These are phyloP conservation scores for Westerdykella aurantiaca DNA, from an alignment of 2,329 filamentous ascomycete species.

Conservation along the genomic window DNA sequence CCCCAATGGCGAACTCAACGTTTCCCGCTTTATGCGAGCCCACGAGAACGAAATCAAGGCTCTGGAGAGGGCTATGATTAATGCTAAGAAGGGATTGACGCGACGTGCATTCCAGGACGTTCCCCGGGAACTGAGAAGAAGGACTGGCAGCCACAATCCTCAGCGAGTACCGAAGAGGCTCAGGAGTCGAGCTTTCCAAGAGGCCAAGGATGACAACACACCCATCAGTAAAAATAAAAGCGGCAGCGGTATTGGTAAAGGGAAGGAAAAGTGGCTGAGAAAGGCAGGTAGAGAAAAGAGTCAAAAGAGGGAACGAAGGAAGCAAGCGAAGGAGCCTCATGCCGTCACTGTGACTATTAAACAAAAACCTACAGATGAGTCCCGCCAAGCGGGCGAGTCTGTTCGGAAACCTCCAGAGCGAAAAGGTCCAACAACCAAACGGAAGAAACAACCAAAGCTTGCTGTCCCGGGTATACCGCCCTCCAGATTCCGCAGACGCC, in stretches of 20 bases:
- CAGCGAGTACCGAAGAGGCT: slow-evolving; percentile 80
- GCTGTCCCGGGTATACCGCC: slow-evolving; percentile 58
- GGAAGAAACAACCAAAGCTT: slow-evolving; percentile 62
- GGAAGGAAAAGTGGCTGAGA: slow-evolving; percentile 50
- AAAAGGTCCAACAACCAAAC: slow-evolving; percentile 51
- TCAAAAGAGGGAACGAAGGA: slow-evolving; percentile 52
- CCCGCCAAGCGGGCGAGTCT: not conserved
- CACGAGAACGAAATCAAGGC: slow-evolving; percentile 86
- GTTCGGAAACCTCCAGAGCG: slow-evolving; percentile 10
- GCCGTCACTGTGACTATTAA: slow-evolving; percentile 21
- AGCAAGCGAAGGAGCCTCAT: slow-evolving; percentile 32
- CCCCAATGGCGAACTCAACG: slow-evolving; percentile 70
- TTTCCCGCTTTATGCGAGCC: slow-evolving; percentile 76
- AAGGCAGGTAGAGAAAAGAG: slow-evolving; percentile 71
- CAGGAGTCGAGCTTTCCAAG: slow-evolving; percentile 59
- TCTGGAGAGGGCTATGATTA: slow-evolving; percentile 73
- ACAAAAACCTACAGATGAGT: slow-evolving; percentile 20
- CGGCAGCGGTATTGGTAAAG: slow-evolving; percentile 51
- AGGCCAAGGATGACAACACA: slow-evolving; percentile 87
- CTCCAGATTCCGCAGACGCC: slow-evolving; percentile 75
- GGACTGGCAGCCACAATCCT: slow-evolving; percentile 92
- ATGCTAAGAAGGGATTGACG: slow-evolving; percentile 58
- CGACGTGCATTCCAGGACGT: slow-evolving; percentile 86
- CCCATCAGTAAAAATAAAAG: slow-evolving; percentile 65
- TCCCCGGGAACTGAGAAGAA: slow-evolving; percentile 72